Conservation (phyloP, 306 rosid genomes). For the Quillaja saponaria region DNA sequence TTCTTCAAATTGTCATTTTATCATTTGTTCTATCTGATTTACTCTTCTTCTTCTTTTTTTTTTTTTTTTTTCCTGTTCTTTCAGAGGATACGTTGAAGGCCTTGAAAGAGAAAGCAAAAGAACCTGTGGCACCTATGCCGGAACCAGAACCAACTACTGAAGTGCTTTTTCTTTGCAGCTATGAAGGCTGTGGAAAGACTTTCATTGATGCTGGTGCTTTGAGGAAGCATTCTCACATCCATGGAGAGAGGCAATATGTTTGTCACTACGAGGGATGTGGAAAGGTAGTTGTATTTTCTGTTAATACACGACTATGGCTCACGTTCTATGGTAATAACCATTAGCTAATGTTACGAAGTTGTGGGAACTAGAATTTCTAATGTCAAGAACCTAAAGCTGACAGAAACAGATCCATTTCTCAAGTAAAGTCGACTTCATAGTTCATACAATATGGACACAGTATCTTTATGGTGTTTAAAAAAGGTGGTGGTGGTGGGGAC, state of each 20-base stretch:
- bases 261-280: constrained; percentile 94
- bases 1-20: constrained; percentile 5
- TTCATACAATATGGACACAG: too few species aligned
- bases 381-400: too few species aligned
- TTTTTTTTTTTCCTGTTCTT: constrained; percentile 30
- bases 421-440: too few species aligned
- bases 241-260: constrained; percentile 89
- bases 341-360: too few species aligned
- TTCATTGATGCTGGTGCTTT: constrained; percentile 97
- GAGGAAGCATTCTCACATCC: constrained; percentile 97
- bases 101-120: constrained; percentile 68
- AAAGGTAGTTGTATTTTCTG: constrained; percentile 58
- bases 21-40: constrained; percentile 29
- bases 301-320: neutral
- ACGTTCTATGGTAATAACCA: too few species aligned
- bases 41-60: constrained; percentile 31
- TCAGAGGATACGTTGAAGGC: constrained; percentile 72
- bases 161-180: constrained; percentile 98
- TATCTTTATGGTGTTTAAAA: too few species aligned
- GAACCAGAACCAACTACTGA: constrained; percentile 98
- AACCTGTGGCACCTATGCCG: constrained; percentile 70
- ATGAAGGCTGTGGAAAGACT: constrained; percentile 91
- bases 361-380: too few species aligned
- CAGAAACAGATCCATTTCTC: too few species aligned
- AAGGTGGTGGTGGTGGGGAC: too few species aligned